These are phyloP conservation scores for Schizochytrium sp. DNA, from an alignment of 108 stramenopile genomes.

Conservation along the genomic window DNA sequence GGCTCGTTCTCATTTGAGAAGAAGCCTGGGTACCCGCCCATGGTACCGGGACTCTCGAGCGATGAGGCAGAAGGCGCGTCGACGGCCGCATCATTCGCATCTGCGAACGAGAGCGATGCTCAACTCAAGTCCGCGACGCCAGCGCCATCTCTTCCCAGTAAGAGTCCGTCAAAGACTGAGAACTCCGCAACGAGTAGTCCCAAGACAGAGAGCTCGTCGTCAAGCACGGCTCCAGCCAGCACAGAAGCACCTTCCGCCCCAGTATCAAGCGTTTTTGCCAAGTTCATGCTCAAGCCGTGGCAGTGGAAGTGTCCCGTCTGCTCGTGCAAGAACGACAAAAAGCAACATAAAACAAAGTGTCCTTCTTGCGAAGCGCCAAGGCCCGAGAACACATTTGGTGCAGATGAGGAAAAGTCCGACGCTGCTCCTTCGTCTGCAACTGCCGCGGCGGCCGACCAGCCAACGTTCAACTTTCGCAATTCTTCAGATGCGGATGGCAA, in stretches of 20 bases:
- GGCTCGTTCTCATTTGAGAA: background rate
- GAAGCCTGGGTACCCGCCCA: background rate
- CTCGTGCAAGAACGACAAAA: background rate
- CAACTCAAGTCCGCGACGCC: too few relatives aligned
- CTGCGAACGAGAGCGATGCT: background rate
- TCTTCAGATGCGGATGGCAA: background rate
- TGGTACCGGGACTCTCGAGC: background rate
- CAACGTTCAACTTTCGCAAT: too few relatives aligned
- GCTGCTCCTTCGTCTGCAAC: background rate
- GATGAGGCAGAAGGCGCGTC: background rate
- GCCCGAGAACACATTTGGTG: background rate
- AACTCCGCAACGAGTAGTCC: background rate
- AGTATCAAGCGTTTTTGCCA: background rate
- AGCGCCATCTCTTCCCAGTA: background rate
- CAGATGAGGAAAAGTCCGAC: background rate
- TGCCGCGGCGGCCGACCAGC: too few relatives aligned
- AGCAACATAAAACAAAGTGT: background rate
- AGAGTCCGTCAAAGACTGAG: background rate
- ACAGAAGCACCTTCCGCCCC: background rate
- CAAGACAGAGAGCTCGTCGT: too few relatives aligned
- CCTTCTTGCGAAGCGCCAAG: background rate
- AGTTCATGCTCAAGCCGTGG: background rate
- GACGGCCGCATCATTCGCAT: too few relatives aligned
- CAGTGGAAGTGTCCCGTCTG: slow-evolving; percentile 2
- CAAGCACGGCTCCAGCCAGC: too few relatives aligned